Conservation (phyloP, 139 green algal genomes). For the Pleodorina starrii region DNA sequence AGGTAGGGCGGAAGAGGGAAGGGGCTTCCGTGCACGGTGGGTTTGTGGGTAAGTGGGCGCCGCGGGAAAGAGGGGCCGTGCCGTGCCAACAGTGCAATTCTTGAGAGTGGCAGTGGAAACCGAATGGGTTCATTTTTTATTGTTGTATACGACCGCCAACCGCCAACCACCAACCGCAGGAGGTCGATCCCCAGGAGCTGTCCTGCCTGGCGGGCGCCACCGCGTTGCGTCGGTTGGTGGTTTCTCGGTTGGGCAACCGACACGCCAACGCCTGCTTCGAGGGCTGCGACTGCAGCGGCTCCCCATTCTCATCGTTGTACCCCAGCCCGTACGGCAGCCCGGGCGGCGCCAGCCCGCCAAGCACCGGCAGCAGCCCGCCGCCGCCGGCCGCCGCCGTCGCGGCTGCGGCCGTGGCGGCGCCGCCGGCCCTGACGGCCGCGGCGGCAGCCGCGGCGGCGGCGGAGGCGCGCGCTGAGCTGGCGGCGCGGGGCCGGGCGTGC, state of each 20-base stretch:
- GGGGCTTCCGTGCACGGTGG: too few species aligned
- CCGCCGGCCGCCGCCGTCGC: not conserved
- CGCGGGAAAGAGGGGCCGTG: too few species aligned
- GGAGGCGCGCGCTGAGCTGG: not conserved
- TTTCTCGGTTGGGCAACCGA: conserved; percentile 47
- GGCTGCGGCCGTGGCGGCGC: not conserved
- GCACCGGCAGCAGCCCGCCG: not conserved
- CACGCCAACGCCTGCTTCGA: conserved; percentile 34
- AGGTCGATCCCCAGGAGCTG: conserved; percentile 40
- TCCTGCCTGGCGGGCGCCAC: conserved; percentile 41
- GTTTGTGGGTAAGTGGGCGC: too few species aligned
- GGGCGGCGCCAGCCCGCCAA: not conserved
- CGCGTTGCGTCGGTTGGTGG: conserved; percentile 14
- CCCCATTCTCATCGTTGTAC: not conserved
- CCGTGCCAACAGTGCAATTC: too few species aligned
- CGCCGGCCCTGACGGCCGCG: not conserved
- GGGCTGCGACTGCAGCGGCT: conserved; percentile 41
- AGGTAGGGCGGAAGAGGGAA: too few species aligned
- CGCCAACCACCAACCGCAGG: conserved; percentile 6
- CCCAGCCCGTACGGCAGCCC: conserved; percentile 22
- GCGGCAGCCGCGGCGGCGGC: not conserved
- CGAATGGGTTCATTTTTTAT: too few species aligned
- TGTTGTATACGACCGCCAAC: too few species aligned
- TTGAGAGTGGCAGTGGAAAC: too few species aligned
- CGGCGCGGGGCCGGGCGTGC: not conserved